Evolutionary conservation across 140 eudicot genomes (phyloP).

Genomic region (Flaveria floridana): DNA sequence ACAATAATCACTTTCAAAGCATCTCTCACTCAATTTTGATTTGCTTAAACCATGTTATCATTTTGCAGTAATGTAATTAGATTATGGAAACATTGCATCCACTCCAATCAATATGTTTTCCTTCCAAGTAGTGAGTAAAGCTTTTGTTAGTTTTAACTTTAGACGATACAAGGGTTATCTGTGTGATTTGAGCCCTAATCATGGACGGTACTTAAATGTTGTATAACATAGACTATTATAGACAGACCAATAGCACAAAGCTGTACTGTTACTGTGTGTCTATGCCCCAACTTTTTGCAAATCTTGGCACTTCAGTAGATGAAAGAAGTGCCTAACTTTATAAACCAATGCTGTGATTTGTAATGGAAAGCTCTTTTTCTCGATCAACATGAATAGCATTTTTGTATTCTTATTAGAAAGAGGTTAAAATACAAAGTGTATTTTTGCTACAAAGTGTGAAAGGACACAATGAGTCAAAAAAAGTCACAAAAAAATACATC

Average conservation of each 20-base stretch:
- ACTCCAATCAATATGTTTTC: background rate
- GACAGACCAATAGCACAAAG: background rate
- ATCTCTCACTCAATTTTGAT: background rate
- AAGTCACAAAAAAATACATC: too few relatives aligned
- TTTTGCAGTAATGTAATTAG: background rate
- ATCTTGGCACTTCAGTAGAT: constrained; percentile 15
- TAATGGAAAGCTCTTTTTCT: background rate
- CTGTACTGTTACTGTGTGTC: background rate
- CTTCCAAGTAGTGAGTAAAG: background rate
- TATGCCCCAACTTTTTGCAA: too few relatives aligned
- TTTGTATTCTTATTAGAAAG: background rate
- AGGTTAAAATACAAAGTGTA: too few relatives aligned
- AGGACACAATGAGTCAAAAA: too few relatives aligned
- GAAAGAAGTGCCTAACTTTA: constrained; percentile 4
- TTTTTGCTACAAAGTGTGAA: too few relatives aligned
- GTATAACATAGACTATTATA: background rate
- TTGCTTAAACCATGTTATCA: background rate
- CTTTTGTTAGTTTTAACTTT: background rate
- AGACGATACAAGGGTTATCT: background rate
- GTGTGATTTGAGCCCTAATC: constrained; percentile 18
- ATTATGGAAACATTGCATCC: background rate
- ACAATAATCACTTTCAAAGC: background rate
- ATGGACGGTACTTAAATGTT: background rate
- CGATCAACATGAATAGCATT: background rate
- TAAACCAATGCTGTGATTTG: background rate